Evolutionary conservation across 192 early-diverging fungal genomes (phyloP), one percentile per base, ranked within the genome.

Genomic region (Entomortierella lignicola): DNA sequence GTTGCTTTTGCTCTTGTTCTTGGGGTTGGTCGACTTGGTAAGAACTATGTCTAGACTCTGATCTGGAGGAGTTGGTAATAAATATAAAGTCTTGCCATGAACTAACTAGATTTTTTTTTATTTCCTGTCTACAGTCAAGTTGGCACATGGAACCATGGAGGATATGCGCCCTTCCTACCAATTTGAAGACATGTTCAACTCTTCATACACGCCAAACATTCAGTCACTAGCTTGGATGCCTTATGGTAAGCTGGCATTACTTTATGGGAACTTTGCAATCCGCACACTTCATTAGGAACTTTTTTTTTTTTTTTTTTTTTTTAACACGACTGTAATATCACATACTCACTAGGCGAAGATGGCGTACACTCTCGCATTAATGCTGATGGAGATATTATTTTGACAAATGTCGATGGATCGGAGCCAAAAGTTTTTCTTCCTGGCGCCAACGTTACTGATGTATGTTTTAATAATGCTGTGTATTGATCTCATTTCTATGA

Each of bases 111-210:
- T n/a, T n/a, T 18, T 50, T 31, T 43, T 47, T 18, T 62, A 26
- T 3, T 8, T 32, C 20, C 43, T 17, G 34, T 17, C 30, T 25
- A 13, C 44, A 73, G 71, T 73, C 25, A 20, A 8, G 7, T n/a
- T 73, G 1, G 55, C 60, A 21, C 25, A 66, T 15, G 48, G 53
- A 29, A 39, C 32, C 15, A 66, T 69, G 64, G 34, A 17, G 8
- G 68, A 79, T 42, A 79, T 79, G 75, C 56, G 68, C 8, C 75
- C 66, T 17, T 65, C 68, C 0, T 79, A 60, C 25, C 55, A 48
- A 10, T 60, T 79, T 11, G 75, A 79, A 34, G 67, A 79, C 51
- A 79, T 79, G 75, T 79, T 79, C 75, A 79, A 79, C 15, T 39
- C 42, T 12, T 70, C 75, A 15, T 79, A 70, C 39, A 10, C 67